Evolutionary conservation across 805 yeast species (phyloP).

Genomic region (Pichia manshurica): DNA sequence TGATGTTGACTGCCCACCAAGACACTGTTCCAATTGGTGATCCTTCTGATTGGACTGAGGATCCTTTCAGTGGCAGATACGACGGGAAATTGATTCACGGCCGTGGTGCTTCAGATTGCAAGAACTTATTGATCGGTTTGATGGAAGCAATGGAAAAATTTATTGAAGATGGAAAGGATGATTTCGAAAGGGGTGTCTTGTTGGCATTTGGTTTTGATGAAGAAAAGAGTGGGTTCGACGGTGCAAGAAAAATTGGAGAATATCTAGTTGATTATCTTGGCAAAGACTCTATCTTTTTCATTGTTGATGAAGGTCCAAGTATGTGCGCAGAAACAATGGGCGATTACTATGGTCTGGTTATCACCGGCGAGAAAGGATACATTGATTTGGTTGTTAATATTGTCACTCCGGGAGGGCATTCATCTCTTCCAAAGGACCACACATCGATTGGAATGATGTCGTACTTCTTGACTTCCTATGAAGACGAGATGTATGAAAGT

Average conservation of each 20-base stretch:
- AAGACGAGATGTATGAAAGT: conserved; percentile 47
- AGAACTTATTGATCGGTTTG: conserved; percentile 58
- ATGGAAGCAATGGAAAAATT: conserved; percentile 61
- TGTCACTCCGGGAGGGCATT: conserved; percentile 53
- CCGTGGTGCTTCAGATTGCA: conserved; percentile 73
- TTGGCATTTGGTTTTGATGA: conserved; percentile 76
- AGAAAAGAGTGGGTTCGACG: conserved; percentile 58
- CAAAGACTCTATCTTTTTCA: conserved; percentile 47
- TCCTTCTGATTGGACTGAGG: conserved; percentile 52
- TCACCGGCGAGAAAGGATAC: conserved; percentile 42
- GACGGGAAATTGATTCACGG: conserved; percentile 69
- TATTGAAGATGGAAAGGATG: conserved; percentile 42
- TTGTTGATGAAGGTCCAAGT: conserved; percentile 51
- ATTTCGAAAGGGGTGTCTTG: conserved; percentile 46
- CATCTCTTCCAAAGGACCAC: conserved; percentile 58
- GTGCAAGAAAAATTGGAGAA: conserved; percentile 50
- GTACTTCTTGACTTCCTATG: conserved; percentile 50
- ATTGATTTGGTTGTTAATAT: conserved; percentile 43
- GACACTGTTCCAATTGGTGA: conserved; percentile 77
- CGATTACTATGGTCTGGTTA: conserved; percentile 37
- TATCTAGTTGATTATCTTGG: conserved; percentile 53
- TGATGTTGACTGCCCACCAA: conserved; percentile 68
- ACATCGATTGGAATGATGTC: conserved; percentile 71
- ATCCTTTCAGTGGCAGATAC: conserved; percentile 58
- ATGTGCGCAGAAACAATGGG: conserved; percentile 30